Percentiles rank a stretch among this genome's conserved stretches.
Conservation (phyloP, 768 basidiomycete genomes). For the Hysterangium stoloniferum region DNA sequence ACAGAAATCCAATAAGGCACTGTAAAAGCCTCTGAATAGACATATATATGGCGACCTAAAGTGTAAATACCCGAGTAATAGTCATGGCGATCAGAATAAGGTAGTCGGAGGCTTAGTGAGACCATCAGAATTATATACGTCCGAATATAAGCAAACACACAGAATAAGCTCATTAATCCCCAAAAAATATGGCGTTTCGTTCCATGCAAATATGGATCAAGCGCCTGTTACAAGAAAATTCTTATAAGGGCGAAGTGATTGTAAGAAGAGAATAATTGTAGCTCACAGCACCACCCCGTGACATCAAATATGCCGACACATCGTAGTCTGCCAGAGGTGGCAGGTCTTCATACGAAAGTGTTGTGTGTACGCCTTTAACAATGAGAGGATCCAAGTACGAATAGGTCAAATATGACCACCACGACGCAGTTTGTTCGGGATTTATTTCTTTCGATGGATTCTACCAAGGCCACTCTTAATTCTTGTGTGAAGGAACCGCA, state of each 20-base stretch:
- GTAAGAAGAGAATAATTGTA: neutral
- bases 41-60: slow-evolving; percentile 38
- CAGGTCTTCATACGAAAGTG: slow-evolving; percentile 34
- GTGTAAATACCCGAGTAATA: no score
- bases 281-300: neutral
- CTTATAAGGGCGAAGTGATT: slow-evolving; percentile 19
- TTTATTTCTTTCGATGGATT: slow-evolving; percentile 28
- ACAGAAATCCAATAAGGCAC: neutral
- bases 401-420: slow-evolving; percentile 36
- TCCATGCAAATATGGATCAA: slow-evolving; percentile 19
- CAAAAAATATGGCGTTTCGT: slow-evolving; percentile 34
- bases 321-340: slow-evolving; percentile 27
- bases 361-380: slow-evolving; percentile 36
- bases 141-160: slow-evolving; percentile 38
- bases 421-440: slow-evolving; percentile 44
- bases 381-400: slow-evolving; percentile 49
- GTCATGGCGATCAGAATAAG: no score
- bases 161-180: slow-evolving; percentile 32
- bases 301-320: neutral
- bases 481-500: neutral
- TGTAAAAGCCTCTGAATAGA: slow-evolving; percentile 17
- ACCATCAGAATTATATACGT: no score
- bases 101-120: no score
- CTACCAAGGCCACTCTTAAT: slow-evolving; percentile 15
- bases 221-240: slow-evolving; percentile 29